phyloP scores from a whole-genome alignment of 2,329 filamentous ascomycete species.

The Penicillium olsonii region DNA sequence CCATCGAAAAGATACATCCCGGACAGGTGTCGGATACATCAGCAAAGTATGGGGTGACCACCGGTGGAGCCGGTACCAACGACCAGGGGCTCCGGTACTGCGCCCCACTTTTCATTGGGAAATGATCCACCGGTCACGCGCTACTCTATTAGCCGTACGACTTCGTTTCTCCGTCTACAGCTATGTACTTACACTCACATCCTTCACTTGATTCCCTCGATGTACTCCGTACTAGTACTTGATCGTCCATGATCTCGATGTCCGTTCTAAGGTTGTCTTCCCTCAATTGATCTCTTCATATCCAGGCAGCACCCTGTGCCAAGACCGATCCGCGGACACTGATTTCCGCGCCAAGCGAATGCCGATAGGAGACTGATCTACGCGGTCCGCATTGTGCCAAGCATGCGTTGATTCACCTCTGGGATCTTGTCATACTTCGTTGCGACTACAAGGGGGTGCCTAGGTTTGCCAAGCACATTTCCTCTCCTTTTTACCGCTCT shows the following conservation, averaged over 20 bases:
- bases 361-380: conserved; percentile 10
- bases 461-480: neutral
- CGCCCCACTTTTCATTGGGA: conserved; percentile 4
- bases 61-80: conserved; percentile 5
- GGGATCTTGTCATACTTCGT: no score
- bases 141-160: neutral
- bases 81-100: conserved; percentile 5
- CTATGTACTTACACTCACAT: no score
- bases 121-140: conserved; percentile 28
- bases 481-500: neutral
- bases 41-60: conserved; percentile 5
- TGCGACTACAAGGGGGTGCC: neutral
- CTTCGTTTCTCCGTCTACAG: no score
- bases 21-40: conserved; percentile 1
- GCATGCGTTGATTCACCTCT: neutral
- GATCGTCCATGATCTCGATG: no score
- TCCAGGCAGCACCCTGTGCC: no score
- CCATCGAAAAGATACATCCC: neutral
- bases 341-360: conserved; percentile 21
- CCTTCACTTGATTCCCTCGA: no score
- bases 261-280: no score
- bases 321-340: conserved; percentile 13
- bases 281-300: no score
- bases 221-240: neutral
- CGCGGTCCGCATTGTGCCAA: conserved; percentile 16